phyloP scores from a whole-genome alignment of 257 asterid species.

The Linderniella brevidens region DNA sequence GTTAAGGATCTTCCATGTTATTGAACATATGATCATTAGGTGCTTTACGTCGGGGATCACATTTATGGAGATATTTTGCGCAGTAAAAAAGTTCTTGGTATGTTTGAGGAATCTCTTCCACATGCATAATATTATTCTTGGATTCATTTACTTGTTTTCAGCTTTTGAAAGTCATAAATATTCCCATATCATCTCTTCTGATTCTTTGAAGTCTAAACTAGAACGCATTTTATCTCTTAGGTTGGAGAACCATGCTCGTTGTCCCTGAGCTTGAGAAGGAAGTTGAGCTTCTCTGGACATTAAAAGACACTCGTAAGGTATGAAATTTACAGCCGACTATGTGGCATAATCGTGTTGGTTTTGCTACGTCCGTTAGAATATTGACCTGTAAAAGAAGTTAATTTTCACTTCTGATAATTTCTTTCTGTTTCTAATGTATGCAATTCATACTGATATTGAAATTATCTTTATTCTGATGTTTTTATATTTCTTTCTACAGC shows the following conservation, averaged over 20 bases:
- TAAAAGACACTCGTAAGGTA: conserved; percentile 76
- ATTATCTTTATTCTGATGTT: neutral
- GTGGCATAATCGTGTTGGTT: neutral
- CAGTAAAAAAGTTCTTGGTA: conserved; percentile 92
- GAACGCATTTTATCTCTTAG: conserved; percentile 25
- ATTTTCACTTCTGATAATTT: neutral
- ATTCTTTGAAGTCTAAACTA: conserved; percentile 11
- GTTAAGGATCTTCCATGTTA: conserved; percentile 3
- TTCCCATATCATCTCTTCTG: conserved; percentile 5
- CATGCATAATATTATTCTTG: neutral
- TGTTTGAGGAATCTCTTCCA: conserved; percentile 7
- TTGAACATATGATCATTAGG: conserved; percentile 30
- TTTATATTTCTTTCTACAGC: conserved; percentile 16
- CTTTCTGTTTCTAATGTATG: neutral
- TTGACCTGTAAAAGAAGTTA: neutral
- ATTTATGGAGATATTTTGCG: conserved; percentile 95
- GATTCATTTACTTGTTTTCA: conserved; percentile 1
- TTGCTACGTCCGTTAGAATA: neutral
- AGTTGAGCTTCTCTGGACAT: conserved; percentile 63
- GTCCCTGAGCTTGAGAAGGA: conserved; percentile 99
- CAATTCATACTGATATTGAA: neutral
- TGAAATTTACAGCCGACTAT: neutral
- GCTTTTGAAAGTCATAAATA: neutral
- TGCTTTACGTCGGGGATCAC: conserved; percentile 97
- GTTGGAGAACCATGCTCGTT: conserved; percentile 99